These are phyloP conservation scores for Mucor sp. DNA, from an alignment of 371 early-diverging fungal species.

Conservation along the genomic window DNA sequence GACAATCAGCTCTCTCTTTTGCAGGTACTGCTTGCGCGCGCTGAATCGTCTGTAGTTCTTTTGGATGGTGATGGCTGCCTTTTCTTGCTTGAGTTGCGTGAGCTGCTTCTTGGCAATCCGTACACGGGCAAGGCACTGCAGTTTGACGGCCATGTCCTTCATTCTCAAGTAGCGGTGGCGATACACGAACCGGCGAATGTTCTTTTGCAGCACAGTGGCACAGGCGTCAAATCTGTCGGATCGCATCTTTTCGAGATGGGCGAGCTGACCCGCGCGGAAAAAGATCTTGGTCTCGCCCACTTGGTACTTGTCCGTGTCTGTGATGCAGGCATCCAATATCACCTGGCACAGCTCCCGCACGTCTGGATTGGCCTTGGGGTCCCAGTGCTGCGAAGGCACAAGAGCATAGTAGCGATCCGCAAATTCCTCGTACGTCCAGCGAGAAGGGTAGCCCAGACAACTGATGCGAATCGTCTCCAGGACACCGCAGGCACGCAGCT, in stretches of 20 bases:
- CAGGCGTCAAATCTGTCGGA: constrained; percentile 76
- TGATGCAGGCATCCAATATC: constrained; percentile 72
- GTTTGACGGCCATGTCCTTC: constrained; percentile 50
- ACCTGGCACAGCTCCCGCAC: constrained; percentile 52
- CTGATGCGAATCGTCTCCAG: constrained; percentile 99
- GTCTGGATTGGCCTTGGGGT: constrained; percentile 41
- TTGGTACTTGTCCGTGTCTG: constrained; percentile 87
- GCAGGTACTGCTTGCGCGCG: constrained; percentile 59
- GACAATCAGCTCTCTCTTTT: constrained; percentile 30
- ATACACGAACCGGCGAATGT: constrained; percentile 75
- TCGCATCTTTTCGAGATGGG: constrained; percentile 88
- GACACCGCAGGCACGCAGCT: constrained; percentile 99
- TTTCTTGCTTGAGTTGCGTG: constrained; percentile 58
- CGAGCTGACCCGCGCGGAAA: constrained; percentile 96
- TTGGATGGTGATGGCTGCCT: constrained; percentile 81
- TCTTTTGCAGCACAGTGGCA: constrained; percentile 88
- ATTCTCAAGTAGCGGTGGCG: constrained; percentile 66
- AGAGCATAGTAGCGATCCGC: constrained; percentile 89
- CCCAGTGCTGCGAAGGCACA: constrained; percentile 73
- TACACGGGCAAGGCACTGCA: constrained; percentile 68
- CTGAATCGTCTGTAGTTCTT: constrained; percentile 64
- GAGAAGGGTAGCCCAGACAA: constrained; percentile 97
- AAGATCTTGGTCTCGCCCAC: constrained; percentile 98
- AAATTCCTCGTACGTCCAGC: constrained; percentile 93
- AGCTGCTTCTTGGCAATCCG: constrained; percentile 56